phyloP scores from a whole-genome alignment of 2,329 filamentous ascomycete species.

The Pseudopyricularia javanii region DNA sequence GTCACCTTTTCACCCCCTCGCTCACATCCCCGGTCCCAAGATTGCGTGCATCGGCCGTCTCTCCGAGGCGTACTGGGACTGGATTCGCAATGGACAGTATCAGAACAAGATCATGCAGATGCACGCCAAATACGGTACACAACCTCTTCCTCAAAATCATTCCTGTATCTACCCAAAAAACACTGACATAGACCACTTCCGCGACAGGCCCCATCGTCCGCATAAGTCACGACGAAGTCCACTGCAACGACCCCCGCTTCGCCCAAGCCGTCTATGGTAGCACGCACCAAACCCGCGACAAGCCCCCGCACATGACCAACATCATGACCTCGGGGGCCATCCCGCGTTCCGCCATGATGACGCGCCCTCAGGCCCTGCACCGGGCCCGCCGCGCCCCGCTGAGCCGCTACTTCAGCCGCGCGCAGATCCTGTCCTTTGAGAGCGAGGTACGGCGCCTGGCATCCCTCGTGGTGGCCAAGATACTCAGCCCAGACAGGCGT shows the following conservation, averaged over 20 bases:
- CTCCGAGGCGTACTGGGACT: slow-evolving; percentile 25
- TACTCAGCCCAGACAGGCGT: slow-evolving; percentile 7
- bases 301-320: neutral
- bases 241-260: slow-evolving; percentile 14
- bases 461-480: slow-evolving; percentile 6
- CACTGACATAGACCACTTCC: neutral
- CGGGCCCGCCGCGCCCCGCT: slow-evolving; percentile 10
- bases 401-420: slow-evolving; percentile 11
- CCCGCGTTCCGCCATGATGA: slow-evolving; percentile 7
- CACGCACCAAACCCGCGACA: slow-evolving; percentile 6
- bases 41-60: slow-evolving; percentile 20
- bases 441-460: slow-evolving; percentile 6
- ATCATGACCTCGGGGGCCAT: slow-evolving; percentile 4
- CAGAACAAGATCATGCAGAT: slow-evolving; percentile 18
- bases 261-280: slow-evolving; percentile 11
- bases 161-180: neutral
- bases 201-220: slow-evolving; percentile 3
- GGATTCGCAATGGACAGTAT: slow-evolving; percentile 21
- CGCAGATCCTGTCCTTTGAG: slow-evolving; percentile 9
- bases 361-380: slow-evolving; percentile 9
- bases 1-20: slow-evolving; percentile 24
- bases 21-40: slow-evolving; percentile 22
- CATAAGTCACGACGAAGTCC: slow-evolving; percentile 16
- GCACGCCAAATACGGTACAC: slow-evolving; percentile 18
- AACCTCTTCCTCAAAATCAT: neutral